Conservation (phyloP, 78 protist genomes). For the slime mould (Dictyostelium discoideum) region dicty_2.7 NC_007089.4:2124001-2124500, state of each 20-base stretch:
- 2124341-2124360: no score
- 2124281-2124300: neutral
- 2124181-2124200: neutral
- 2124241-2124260: slow-evolving; percentile 27
- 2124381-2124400: no score
- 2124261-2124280: neutral
- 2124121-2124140: slow-evolving; percentile 12
- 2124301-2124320: no score
- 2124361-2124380: no score
- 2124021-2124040: slow-evolving; percentile 37
- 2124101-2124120: slow-evolving; percentile 3
- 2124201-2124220: slow-evolving; percentile 5
- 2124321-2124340: no score
- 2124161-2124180: slow-evolving; percentile 66
- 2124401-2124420: neutral
- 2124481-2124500: slow-evolving; percentile 41
- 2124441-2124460: slow-evolving; percentile 48
- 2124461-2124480: slow-evolving; percentile 31
- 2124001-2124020: slow-evolving; percentile 13
- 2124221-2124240: slow-evolving; percentile 2
- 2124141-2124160: slow-evolving; percentile 20
- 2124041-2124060: slow-evolving; percentile 21
- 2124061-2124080: slow-evolving; percentile 25
- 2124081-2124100: slow-evolving; percentile 51
- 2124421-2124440: slow-evolving; percentile 22